Base-by-base conservation (phyloP, 164 flowering plant species). In the Aristolochia fimbriata region DNA sequence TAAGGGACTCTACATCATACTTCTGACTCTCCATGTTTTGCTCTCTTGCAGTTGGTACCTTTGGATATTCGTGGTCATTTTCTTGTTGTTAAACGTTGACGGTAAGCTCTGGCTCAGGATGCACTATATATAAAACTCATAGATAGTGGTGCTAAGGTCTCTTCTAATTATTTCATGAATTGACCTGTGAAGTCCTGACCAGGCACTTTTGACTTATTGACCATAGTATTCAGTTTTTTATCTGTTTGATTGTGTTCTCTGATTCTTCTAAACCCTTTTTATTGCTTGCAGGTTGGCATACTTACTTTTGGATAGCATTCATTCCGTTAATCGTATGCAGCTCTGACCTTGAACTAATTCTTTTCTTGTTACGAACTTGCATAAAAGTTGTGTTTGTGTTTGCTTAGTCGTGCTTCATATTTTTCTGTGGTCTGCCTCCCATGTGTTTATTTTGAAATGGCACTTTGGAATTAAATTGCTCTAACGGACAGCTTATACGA, bases 31-130 rank as follows among this genome's bases (percentile, higher is more conserved):
- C 15, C 5, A 19, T 30, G 46, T 15, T 31, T 56, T 56, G 1
- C 55, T 27, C 25, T 37, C n/a, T n/a, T 60, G 59, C 69, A 66
- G 69, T 31, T 60, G 60, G 64, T 66, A 60, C 59, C 69, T 66
- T 19, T 66, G 69, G 69, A 47, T 66, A 45, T 66, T 66, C 55
- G 69, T 66, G n/a, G 47, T 59, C 43, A 53, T 66, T 52, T 66
- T 66, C 60, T 54, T 66, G 43, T 53, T 66, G 64, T 52, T 66
- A 58, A 66, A 66, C 54, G 49, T 66, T 60, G 60, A 60, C 24
- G 69, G 69, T 66, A 66, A 54, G 69, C 45, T 30, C 54, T 37
- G 43, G 43, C 43, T 37, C 43, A 37, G 43, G 43, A 10, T 37
- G 43, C 43, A 37, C 43, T 10, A 7, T 37, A 37, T 6, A 37